Evolutionary conservation across 1,284 basidiomycete genomes (phyloP).

Genomic region (Tilletiopsis washingtonensis): DNA sequence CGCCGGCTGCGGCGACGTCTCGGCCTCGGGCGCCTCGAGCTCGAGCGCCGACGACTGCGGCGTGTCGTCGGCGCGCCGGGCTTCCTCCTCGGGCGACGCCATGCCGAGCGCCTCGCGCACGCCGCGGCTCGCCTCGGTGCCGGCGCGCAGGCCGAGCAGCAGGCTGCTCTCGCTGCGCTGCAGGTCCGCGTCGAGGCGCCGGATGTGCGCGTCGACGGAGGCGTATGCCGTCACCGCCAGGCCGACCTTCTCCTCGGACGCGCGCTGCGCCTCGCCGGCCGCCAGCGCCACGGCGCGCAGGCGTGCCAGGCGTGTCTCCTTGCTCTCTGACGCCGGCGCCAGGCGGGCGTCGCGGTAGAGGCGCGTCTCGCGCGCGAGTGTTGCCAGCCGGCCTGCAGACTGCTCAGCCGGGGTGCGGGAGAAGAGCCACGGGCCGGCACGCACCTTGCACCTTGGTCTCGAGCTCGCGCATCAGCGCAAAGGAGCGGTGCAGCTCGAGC

Average conservation of each 20-base stretch:
- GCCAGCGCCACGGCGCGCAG: slow-evolving; percentile 14
- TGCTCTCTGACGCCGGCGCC: slow-evolving; percentile 3
- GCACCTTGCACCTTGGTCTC: slow-evolving; percentile 65
- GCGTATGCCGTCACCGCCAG: slow-evolving; percentile 53
- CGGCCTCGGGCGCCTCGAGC: background rate
- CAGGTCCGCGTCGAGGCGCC: slow-evolving; percentile 51
- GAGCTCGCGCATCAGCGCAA: slow-evolving; percentile 68
- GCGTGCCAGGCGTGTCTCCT: background rate
- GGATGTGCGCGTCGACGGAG: slow-evolving; percentile 52
- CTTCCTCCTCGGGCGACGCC: slow-evolving; percentile 3
- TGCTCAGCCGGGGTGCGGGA: no score
- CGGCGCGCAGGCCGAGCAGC: slow-evolving; percentile 26
- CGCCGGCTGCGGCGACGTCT: background rate
- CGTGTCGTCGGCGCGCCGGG: background rate
- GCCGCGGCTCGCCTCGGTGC: slow-evolving; percentile 24
- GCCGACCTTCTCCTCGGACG: slow-evolving; percentile 52
- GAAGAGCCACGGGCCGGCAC: no score
- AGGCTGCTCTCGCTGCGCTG: slow-evolving; percentile 33
- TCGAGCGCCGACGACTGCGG: slow-evolving; percentile 3
- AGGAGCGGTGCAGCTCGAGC: slow-evolving; percentile 70
- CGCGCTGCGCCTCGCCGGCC: slow-evolving; percentile 30
- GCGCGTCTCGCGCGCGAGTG: background rate
- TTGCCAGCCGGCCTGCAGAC: background rate
- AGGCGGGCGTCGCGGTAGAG: slow-evolving; percentile 16
- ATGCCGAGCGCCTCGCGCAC: slow-evolving; percentile 24